phyloP scores from a whole-genome alignment of 495 filamentous ascomycete species.

The Clohesyomyces aquaticus region DNA sequence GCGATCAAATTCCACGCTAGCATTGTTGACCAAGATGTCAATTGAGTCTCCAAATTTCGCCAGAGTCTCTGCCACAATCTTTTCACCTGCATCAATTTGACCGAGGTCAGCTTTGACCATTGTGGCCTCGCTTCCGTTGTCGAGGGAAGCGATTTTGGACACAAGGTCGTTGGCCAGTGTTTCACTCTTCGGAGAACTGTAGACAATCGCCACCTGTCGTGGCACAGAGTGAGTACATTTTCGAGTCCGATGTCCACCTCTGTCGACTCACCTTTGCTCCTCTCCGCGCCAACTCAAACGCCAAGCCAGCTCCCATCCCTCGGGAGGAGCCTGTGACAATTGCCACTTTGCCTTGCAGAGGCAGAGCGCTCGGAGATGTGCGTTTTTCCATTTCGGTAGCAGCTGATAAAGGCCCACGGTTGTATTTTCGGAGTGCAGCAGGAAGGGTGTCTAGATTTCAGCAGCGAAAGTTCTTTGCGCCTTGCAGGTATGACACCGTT shows the following conservation, averaged over 20 bases:
- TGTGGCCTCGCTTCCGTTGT: slow-evolving; percentile 45
- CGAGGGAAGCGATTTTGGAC: slow-evolving; percentile 43
- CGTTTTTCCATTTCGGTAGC: background rate
- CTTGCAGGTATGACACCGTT: too few species aligned
- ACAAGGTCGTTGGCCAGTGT: slow-evolving; percentile 43
- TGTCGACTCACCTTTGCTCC: slow-evolving; percentile 37
- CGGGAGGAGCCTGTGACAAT: slow-evolving; percentile 43
- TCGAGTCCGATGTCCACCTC: background rate
- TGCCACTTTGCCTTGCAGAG: slow-evolving; percentile 39
- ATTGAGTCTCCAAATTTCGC: slow-evolving; percentile 44
- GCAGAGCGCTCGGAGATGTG: background rate
- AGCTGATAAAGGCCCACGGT: too few species aligned
- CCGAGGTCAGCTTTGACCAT: slow-evolving; percentile 49
- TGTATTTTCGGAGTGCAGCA: too few species aligned
- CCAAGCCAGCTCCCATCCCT: slow-evolving; percentile 40
- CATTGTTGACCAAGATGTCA: slow-evolving; percentile 50
- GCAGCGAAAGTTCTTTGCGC: too few species aligned
- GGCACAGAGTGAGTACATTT: background rate
- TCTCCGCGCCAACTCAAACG: slow-evolving; percentile 39
- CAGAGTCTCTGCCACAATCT: slow-evolving; percentile 41
- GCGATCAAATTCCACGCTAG: slow-evolving; percentile 37
- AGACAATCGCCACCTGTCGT: slow-evolving; percentile 51
- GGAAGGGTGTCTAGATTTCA: too few species aligned
- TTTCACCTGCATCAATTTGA: slow-evolving; percentile 39
- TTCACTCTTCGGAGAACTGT: slow-evolving; percentile 49